phyloP scores from a whole-genome alignment of 495 filamentous ascomycete species.

The Cetradonia linearis region DNA sequence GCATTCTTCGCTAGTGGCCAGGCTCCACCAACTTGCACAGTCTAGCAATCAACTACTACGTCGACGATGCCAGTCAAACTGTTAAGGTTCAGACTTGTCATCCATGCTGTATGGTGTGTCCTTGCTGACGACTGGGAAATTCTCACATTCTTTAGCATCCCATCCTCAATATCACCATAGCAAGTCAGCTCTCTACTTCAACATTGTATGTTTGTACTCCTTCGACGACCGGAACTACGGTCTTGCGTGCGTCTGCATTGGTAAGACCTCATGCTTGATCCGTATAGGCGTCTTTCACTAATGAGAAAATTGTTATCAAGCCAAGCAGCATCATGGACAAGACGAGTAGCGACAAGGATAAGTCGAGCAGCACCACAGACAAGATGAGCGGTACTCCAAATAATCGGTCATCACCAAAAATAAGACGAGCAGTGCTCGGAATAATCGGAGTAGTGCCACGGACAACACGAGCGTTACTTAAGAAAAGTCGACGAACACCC shows the following conservation, averaged over 20 bases:
- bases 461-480: not conserved
- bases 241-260: not conserved
- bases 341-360: not conserved
- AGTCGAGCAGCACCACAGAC: not conserved
- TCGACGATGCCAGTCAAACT: not conserved
- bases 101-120: not conserved
- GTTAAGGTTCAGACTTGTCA: not conserved
- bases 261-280: not conserved
- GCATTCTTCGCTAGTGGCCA: not conserved
- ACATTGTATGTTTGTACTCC: not conserved
- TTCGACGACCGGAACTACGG: not conserved
- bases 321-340: not conserved
- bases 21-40: not conserved
- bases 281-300: not conserved
- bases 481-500: too few species aligned
- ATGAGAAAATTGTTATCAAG: not conserved
- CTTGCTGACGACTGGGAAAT: not conserved
- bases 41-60: not conserved
- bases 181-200: not conserved
- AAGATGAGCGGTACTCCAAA: not conserved
- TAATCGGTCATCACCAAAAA: not conserved
- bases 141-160: not conserved
- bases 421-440: not conserved
- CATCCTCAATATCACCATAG: not conserved
- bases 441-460: not conserved